A percentile compares a stretch with the other conserved stretches of the same genome.
Conservation (phyloP, 495 filamentous ascomycete species). For the Tuber aestivum region DNA sequence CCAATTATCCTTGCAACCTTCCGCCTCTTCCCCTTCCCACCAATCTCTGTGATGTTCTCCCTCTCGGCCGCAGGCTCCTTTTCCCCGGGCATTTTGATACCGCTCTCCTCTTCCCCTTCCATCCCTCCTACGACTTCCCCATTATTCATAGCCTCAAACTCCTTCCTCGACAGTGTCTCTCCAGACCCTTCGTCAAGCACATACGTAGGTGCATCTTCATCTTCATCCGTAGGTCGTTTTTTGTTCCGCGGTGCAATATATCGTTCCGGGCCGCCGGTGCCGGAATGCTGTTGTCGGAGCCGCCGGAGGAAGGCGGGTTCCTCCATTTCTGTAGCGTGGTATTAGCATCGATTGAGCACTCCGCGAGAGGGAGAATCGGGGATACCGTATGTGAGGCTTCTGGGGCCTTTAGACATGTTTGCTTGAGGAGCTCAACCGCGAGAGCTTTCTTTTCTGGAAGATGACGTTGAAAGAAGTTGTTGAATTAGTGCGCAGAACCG, state of each 20-base stretch:
- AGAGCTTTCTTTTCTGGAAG: not conserved
- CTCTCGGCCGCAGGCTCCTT: slow-evolving; percentile 8
- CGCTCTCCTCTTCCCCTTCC: slow-evolving; percentile 3
- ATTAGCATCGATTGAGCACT: slow-evolving; percentile 7
- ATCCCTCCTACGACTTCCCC: slow-evolving; percentile 18
- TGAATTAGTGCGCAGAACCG: slow-evolving; percentile 2
- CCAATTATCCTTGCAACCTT: slow-evolving; percentile 36
- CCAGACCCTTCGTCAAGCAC: slow-evolving; percentile 48
- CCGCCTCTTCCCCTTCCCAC: slow-evolving; percentile 34
- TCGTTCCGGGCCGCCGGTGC: slow-evolving; percentile 44
- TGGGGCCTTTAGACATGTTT: slow-evolving; percentile 47
- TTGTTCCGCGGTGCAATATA: slow-evolving; percentile 46
- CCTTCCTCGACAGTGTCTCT: slow-evolving; percentile 45
- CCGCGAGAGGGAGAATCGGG: not conserved
- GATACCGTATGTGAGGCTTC: slow-evolving; percentile 47
- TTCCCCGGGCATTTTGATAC: not conserved
- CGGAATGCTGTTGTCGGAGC: slow-evolving; percentile 45
- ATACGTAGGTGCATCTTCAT: slow-evolving; percentile 48
- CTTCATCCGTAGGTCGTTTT: slow-evolving; percentile 41
- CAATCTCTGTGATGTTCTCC: slow-evolving; percentile 27
- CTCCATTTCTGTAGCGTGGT: slow-evolving; percentile 41
- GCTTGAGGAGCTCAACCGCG: not conserved
- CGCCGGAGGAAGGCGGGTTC: slow-evolving; percentile 46
- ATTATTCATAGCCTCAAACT: slow-evolving; percentile 45
- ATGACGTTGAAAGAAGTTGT: not conserved